Conservation (phyloP, 1,284 basidiomycete species). For the Ustilago lituana region DNA sequence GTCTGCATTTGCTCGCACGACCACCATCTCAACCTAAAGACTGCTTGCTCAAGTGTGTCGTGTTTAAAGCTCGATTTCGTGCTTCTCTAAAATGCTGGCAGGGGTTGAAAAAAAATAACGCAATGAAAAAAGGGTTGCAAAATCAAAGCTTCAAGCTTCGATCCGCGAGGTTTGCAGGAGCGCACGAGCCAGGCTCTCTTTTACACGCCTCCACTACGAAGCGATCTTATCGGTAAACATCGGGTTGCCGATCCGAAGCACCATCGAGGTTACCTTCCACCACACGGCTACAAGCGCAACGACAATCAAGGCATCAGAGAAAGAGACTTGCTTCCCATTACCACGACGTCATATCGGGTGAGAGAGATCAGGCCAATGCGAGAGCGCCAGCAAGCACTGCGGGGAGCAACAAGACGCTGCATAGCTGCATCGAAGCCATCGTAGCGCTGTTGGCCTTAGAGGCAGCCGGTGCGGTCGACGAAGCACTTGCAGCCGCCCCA, state of each 20-base stretch:
- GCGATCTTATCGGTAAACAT: no score
- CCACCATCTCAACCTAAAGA: conserved; percentile 1
- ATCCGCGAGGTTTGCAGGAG: no score
- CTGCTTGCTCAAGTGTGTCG: no score
- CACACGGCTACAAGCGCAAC: no score
- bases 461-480: not conserved
- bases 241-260: no score
- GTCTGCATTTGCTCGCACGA: conserved; percentile 2
- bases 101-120: not conserved
- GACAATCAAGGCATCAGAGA: no score
- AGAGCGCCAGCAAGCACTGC: conserved; percentile 14
- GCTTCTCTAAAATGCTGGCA: not conserved
- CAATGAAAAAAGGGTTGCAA: no score
- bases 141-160: no score
- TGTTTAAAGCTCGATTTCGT: not conserved
- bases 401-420: not conserved
- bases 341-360: no score
- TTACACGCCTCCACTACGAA: no score
- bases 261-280: no score
- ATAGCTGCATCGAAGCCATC: not conserved
- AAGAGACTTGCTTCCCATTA: no score
- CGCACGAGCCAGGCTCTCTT: conserved; percentile 7
- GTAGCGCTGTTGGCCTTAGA: conserved; percentile 9
- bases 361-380: conserved; percentile 2
- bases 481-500: not conserved